These are phyloP conservation scores for Alternaria incomplexa DNA, from an alignment of 2,329 filamentous ascomycete genomes.

Conservation along the genomic window DNA sequence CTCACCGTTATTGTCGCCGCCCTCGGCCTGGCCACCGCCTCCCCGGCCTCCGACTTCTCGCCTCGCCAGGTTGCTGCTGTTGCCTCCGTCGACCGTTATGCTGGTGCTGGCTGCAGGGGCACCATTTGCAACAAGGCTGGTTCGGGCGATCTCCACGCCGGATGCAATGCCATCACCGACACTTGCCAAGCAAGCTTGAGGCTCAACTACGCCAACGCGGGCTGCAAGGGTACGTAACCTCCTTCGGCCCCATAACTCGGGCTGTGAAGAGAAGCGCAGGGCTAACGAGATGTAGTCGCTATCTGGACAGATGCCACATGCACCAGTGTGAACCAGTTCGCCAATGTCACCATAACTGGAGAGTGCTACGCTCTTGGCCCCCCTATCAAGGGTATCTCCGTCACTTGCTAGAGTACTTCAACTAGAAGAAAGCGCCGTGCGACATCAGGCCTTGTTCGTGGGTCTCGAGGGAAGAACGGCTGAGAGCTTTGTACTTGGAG, in stretches of 20 bases:
- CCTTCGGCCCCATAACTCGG: background rate
- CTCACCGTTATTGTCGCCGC: conserved; percentile 10
- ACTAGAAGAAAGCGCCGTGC: background rate
- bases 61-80: conserved; percentile 8
- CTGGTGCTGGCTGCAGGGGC: conserved; percentile 12
- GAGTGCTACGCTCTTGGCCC: conserved; percentile 11
- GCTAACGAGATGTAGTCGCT: background rate
- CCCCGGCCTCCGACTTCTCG: conserved; percentile 4
- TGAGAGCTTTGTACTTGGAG: background rate
- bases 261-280: too few relatives aligned
- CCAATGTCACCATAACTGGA: conserved; percentile 4
- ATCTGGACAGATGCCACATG: conserved; percentile 14
- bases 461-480: background rate
- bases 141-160: conserved; percentile 13
- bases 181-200: conserved; percentile 11
- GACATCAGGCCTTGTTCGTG: background rate
- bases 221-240: conserved; percentile 13
- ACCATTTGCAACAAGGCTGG: conserved; percentile 23
- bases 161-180: conserved; percentile 19
- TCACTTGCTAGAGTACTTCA: conserved; percentile 10
- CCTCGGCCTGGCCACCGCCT: conserved; percentile 9
- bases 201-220: conserved; percentile 17
- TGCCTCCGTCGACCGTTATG: conserved; percentile 21
- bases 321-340: conserved; percentile 4
- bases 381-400: conserved; percentile 14